These are phyloP conservation scores for Rusavskia elegans DNA, from an alignment of 495 filamentous ascomycete genomes.

Conservation along the genomic window DNA sequence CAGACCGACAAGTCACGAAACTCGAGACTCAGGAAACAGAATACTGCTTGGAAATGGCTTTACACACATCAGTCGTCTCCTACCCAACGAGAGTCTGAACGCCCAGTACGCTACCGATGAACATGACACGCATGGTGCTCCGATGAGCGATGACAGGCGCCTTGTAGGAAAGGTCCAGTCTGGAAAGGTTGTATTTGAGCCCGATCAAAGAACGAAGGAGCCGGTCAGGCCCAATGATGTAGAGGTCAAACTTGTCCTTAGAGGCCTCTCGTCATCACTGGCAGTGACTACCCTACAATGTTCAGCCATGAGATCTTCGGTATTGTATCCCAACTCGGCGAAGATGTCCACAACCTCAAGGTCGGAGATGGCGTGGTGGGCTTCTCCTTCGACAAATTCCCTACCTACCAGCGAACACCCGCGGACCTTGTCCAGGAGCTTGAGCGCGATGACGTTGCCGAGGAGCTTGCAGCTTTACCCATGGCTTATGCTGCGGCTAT, in stretches of 20 bases:
- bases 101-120: no score
- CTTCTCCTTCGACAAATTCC: not conserved
- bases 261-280: not conserved
- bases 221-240: not conserved
- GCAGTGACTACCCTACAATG: not conserved
- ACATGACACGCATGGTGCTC: no score
- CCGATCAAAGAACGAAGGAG: not conserved
- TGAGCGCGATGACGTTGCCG: not conserved
- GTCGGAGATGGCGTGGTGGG: not conserved
- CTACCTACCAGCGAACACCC: not conserved
- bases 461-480: not conserved
- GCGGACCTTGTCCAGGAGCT: not conserved
- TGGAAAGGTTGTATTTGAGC: no score
- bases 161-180: no score
- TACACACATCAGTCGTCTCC: not conserved
- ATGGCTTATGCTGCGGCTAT: not conserved
- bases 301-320: not conserved
- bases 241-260: not conserved
- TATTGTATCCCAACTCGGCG: not conserved
- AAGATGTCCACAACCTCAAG: not conserved
- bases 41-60: not conserved
- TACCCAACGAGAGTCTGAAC: not conserved
- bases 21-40: not conserved
- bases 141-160: no score
- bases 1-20: not conserved